Percentiles rank a stretch among this genome's conserved stretches.
phyloP scores from a whole-genome alignment of 73 alveolate genomes.

The Paramecium biaurelia region DNA sequence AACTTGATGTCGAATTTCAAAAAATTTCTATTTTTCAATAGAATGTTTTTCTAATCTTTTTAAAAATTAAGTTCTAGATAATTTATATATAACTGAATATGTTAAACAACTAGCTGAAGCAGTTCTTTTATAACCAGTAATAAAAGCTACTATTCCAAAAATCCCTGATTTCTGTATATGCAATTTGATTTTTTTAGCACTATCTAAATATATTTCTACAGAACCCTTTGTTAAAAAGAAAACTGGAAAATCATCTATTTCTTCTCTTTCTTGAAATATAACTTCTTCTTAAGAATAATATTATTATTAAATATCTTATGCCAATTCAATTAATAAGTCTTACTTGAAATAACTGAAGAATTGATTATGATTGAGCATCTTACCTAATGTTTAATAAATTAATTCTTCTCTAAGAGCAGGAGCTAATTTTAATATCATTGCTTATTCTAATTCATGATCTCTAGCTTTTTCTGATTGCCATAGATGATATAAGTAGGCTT shows the following conservation, averaged over 20 bases:
- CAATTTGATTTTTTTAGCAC: not conserved
- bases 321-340: slow-evolving; percentile 10
- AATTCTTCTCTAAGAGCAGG: slow-evolving; percentile 61
- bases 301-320: slow-evolving; percentile 43
- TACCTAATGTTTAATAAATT: slow-evolving; percentile 25
- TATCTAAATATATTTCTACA: not conserved
- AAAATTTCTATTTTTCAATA: not conserved
- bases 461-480: slow-evolving; percentile 55
- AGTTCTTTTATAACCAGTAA: slow-evolving; percentile 13
- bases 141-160: slow-evolving; percentile 2
- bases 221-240: not conserved
- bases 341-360: slow-evolving; percentile 24
- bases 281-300: slow-evolving; percentile 50
- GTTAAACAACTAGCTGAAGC: slow-evolving; percentile 42
- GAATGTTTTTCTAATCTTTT: not conserved
- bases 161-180: not conserved
- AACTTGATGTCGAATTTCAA: not conserved
- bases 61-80: not conserved
- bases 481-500: slow-evolving; percentile 49
- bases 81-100: not conserved
- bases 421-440: slow-evolving; percentile 47
- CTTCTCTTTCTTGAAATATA: slow-evolving; percentile 10
- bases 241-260: slow-evolving; percentile 17
- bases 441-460: slow-evolving; percentile 53
- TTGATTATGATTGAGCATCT: not conserved